Conservation (phyloP, 2,329 filamentous ascomycete species). For the Boeremia exigua region DNA sequence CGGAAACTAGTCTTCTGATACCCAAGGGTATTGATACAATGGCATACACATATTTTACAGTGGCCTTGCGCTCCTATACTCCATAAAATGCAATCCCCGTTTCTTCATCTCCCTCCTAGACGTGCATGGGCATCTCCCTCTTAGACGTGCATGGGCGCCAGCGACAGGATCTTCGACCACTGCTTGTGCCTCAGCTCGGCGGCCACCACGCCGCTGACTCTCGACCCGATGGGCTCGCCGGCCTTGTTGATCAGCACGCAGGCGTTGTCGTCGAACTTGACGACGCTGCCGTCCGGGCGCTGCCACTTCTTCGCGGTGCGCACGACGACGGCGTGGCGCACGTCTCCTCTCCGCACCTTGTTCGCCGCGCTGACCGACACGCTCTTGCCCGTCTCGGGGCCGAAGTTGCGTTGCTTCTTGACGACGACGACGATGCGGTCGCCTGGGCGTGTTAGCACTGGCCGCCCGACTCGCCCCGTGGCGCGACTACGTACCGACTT, state of each 20-base stretch:
- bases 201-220: conserved; percentile 78
- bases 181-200: conserved; percentile 87
- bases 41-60: conserved; percentile 39
- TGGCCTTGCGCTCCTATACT: conserved; percentile 26
- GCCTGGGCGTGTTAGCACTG: conserved; percentile 63
- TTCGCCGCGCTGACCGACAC: conserved; percentile 77
- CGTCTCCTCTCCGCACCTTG: conserved; percentile 96
- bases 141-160: conserved; percentile 84
- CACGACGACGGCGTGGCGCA: conserved; percentile 93
- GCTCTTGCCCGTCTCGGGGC: conserved; percentile 72
- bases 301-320: conserved; percentile 88
- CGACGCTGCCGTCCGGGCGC: conserved; percentile 84
- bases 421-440: conserved; percentile 98
- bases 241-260: conserved; percentile 97
- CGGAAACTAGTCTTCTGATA: conserved; percentile 41
- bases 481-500: conserved; percentile 71
- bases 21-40: conserved; percentile 42
- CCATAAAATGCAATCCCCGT: conserved; percentile 25
- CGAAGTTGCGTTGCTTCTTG: conserved; percentile 87
- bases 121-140: conserved; percentile 70
- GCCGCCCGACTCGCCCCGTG: background rate
- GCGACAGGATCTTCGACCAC: conserved; percentile 97
- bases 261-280: conserved; percentile 97
- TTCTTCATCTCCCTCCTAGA: conserved; percentile 55
- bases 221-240: conserved; percentile 91